Evolutionary conservation across 169 alveolate genomes (phyloP).

Genomic region (Cryptosporidium parvum): DNA sequence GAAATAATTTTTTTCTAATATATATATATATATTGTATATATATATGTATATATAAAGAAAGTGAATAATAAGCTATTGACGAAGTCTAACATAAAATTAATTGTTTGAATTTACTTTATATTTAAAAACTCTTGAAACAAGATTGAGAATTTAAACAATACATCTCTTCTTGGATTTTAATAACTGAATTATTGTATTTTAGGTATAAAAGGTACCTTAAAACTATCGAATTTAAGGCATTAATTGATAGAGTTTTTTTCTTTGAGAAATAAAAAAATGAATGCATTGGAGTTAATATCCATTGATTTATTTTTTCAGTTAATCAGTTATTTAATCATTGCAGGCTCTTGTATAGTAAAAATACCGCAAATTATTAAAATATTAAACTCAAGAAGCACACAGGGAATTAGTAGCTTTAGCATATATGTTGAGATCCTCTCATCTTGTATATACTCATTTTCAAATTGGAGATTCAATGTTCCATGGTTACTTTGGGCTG

Average conservation of each 20-base stretch:
- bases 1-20: neutral
- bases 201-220: neutral
- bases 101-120: neutral
- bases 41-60: neutral
- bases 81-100: neutral
- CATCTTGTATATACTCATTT: constrained; percentile 65
- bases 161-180: neutral
- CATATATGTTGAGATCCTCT: constrained; percentile 51
- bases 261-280: neutral
- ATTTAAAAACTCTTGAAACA: neutral
- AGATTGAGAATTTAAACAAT: neutral
- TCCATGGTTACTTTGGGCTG: constrained; percentile 65
- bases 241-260: neutral
- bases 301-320: constrained; percentile 7
- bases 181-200: neutral
- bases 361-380: constrained; percentile 62
- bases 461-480: constrained; percentile 48
- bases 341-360: constrained; percentile 69
- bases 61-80: neutral
- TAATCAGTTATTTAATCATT: constrained; percentile 39
- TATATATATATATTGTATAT: neutral
- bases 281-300: constrained; percentile 3
- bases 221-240: neutral
- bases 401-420: constrained; percentile 69
- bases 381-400: constrained; percentile 54